Evolutionary conservation across 495 filamentous ascomycete genomes (phyloP).

Genomic region (Tuber melanosporum): DNA sequence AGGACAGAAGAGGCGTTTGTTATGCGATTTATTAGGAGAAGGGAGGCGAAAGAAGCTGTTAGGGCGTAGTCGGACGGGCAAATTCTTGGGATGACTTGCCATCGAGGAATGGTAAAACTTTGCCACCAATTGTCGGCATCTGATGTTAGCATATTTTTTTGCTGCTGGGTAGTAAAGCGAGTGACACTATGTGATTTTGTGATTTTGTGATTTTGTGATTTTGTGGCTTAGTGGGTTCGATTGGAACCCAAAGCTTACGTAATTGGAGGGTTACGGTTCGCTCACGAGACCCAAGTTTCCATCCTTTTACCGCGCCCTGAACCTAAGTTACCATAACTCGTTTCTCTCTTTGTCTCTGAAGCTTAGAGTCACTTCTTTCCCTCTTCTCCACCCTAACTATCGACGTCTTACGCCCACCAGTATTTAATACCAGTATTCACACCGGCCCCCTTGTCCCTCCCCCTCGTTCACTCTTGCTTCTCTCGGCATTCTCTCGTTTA

Average conservation of each 20-base stretch:
- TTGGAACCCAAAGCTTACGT: neutral
- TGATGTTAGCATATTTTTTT: neutral
- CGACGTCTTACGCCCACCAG: neutral
- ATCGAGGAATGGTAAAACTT: neutral
- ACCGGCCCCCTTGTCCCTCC: neutral
- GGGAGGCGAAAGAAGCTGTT: neutral
- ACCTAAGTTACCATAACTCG: neutral
- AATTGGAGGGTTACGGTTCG: neutral
- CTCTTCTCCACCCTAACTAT: neutral
- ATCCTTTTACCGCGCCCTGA: too few relatives aligned
- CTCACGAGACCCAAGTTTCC: neutral
- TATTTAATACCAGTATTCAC: neutral
- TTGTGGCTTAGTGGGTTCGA: neutral
- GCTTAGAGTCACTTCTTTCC: neutral
- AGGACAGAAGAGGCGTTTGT: neutral
- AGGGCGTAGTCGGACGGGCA: neutral
- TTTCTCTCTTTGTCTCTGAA: slow-evolving; percentile 1
- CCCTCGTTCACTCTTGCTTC: neutral
- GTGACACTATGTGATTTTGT: neutral
- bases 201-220: neutral
- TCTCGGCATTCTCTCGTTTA: neutral
- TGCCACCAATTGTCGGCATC: neutral
- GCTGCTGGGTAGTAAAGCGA: neutral
- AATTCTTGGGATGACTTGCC: neutral
- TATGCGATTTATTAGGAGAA: slow-evolving; percentile 1